phyloP scores from a whole-genome alignment of 192 early-diverging fungal species.

The Lunasporangiospora selenospora region DNA sequence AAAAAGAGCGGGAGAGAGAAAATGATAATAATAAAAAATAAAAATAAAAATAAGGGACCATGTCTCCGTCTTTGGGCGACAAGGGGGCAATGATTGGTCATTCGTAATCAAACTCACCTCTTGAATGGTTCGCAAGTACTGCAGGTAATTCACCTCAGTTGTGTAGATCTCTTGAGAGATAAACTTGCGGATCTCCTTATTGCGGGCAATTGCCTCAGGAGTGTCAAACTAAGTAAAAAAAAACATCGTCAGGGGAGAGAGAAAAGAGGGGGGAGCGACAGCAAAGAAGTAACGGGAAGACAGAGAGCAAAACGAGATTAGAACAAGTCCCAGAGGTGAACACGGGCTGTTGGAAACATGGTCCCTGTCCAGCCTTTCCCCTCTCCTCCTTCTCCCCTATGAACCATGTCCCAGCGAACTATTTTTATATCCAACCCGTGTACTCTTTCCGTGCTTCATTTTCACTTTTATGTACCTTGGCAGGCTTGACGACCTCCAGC shows the following conservation, averaged over 20 bases:
- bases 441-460: too few relatives aligned
- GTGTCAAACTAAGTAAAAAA: conserved; percentile 35
- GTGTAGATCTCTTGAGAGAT: conserved; percentile 58
- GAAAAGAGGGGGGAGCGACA: not conserved
- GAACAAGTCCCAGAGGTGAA: too few relatives aligned
- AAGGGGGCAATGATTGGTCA: not conserved
- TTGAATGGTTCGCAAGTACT: conserved; percentile 54
- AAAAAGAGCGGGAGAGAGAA: not conserved
- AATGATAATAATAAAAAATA: too few relatives aligned
- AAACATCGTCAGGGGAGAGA: not conserved
- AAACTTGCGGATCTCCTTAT: conserved; percentile 51
- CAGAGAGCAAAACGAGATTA: too few relatives aligned
- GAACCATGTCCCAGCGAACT: too few relatives aligned
- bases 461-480: conserved; percentile 48
- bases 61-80: too few relatives aligned
- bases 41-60: too few relatives aligned
- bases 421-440: too few relatives aligned
- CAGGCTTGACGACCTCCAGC: conserved; percentile 34
- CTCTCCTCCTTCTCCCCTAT: too few relatives aligned
- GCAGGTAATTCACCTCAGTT: conserved; percentile 57
- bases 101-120: conserved; percentile 30
- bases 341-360: too few relatives aligned
- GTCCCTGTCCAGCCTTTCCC: too few relatives aligned
- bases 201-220: conserved; percentile 36
- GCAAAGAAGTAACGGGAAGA: too few relatives aligned